These are phyloP conservation scores for Coemansia sp. DNA, from an alignment of 192 early-diverging fungal genomes.

Conservation along the genomic window DNA sequence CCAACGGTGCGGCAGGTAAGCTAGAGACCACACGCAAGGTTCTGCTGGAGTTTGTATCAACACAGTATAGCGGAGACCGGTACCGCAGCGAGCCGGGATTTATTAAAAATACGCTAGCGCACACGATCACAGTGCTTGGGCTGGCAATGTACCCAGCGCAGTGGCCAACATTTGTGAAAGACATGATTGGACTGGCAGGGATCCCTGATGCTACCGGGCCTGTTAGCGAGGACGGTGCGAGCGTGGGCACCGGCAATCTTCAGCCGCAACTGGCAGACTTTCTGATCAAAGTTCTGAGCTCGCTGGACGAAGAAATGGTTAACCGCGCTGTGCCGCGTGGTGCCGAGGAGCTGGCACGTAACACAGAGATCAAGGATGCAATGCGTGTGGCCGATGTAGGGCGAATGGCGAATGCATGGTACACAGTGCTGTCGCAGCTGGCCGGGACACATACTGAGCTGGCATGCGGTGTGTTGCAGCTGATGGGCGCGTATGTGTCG, in stretches of 20 bases:
- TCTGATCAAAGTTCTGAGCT: slow-evolving; percentile 73
- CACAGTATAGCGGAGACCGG: slow-evolving; percentile 33
- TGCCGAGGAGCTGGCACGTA: slow-evolving; percentile 66
- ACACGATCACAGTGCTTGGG: slow-evolving; percentile 78
- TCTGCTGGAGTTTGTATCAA: slow-evolving; percentile 45
- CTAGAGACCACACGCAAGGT: slow-evolving; percentile 26
- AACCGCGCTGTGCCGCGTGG: slow-evolving; percentile 66
- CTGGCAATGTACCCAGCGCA: slow-evolving; percentile 76
- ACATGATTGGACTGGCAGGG: slow-evolving; percentile 69
- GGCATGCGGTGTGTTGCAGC: slow-evolving; percentile 63
- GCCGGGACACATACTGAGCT: slow-evolving; percentile 59
- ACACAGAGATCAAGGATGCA: slow-evolving; percentile 84
- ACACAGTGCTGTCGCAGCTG: slow-evolving; percentile 65
- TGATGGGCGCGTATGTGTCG: slow-evolving; percentile 86
- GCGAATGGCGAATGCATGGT: slow-evolving; percentile 72
- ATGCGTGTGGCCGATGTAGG: slow-evolving; percentile 84
- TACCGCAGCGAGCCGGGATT: slow-evolving; percentile 50
- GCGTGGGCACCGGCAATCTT: slow-evolving; percentile 57
- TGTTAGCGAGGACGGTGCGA: slow-evolving; percentile 42
- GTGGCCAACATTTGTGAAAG: slow-evolving; percentile 88
- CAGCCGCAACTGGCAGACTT: slow-evolving; percentile 59
- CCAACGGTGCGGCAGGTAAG: slow-evolving; percentile 38
- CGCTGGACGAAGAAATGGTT: slow-evolving; percentile 89
- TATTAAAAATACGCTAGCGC: slow-evolving; percentile 82
- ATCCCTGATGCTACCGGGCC: slow-evolving; percentile 50